Conservation (phyloP, 495 filamentous ascomycete genomes). For the Xylaria venustula region DNA sequence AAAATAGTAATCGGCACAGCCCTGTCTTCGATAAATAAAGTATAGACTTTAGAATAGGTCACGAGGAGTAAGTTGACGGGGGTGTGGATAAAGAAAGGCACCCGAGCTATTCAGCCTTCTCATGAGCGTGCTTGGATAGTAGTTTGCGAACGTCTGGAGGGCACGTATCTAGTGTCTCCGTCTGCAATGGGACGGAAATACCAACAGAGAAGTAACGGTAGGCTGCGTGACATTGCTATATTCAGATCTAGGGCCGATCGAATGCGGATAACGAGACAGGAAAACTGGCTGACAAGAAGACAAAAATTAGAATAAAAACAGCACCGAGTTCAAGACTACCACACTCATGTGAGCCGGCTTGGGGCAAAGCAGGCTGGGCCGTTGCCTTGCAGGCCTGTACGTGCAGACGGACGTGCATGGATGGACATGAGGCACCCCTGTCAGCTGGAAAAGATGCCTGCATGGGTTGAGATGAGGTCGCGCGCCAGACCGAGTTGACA, state of each 20-base stretch:
- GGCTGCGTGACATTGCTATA: slow-evolving; percentile 49
- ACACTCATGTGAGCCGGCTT: slow-evolving; percentile 21
- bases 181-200: slow-evolving; percentile 33
- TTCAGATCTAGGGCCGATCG: slow-evolving; percentile 38
- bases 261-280: slow-evolving; percentile 19
- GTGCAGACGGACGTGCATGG: slow-evolving; percentile 4
- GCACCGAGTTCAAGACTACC: slow-evolving; percentile 13
- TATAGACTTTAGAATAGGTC: slow-evolving; percentile 30
- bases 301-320: slow-evolving; percentile 12
- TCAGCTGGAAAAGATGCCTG: slow-evolving; percentile 26
- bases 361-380: slow-evolving; percentile 18
- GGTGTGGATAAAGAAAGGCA: slow-evolving; percentile 33
- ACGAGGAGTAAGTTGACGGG: slow-evolving; percentile 24
- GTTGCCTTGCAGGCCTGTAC: slow-evolving; percentile 18
- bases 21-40: slow-evolving; percentile 39
- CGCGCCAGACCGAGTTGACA: slow-evolving; percentile 19
- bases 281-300: slow-evolving; percentile 9
- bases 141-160: slow-evolving; percentile 3
- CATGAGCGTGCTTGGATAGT: slow-evolving; percentile 15
- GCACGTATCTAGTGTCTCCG: slow-evolving; percentile 25
- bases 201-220: slow-evolving; percentile 28
- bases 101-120: slow-evolving; percentile 33
- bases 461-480: slow-evolving; percentile 27
- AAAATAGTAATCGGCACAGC: slow-evolving; percentile 32
- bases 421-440: slow-evolving; percentile 27